phyloP scores from a whole-genome alignment of 805 yeast species.

The Myxozyma vanderwaltii region DNA sequence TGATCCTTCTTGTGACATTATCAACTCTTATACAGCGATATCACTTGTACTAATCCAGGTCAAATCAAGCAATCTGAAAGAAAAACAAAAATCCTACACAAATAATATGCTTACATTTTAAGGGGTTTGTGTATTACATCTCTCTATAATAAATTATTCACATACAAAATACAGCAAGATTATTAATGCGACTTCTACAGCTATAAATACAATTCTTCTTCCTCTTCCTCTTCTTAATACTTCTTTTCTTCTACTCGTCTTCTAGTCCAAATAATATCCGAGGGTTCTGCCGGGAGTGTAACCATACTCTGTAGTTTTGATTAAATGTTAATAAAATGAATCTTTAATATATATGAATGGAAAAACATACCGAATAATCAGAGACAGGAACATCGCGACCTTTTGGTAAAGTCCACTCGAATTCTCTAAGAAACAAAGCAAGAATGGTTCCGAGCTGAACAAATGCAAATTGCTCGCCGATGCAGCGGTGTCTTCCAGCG shows the following conservation, averaged over 20 bases:
- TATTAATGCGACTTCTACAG: too few relatives aligned
- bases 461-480: constrained; percentile 97
- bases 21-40: too few relatives aligned
- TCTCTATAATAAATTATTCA: too few relatives aligned
- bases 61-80: too few relatives aligned
- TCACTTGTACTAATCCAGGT: too few relatives aligned
- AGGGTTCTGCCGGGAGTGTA: constrained; percentile 78
- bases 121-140: too few relatives aligned
- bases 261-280: constrained; percentile 39
- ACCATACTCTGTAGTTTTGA: constrained; percentile 93
- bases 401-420: constrained; percentile 71
- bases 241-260: constrained; percentile 22
- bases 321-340: too few relatives aligned
- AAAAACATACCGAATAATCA: constrained; percentile 33
- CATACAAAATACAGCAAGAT: too few relatives aligned
- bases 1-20: constrained; percentile 4
- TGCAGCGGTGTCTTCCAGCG: constrained; percentile 99
- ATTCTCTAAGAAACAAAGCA: constrained; percentile 69
- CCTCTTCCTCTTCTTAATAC: background rate
- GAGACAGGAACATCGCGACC: constrained; percentile 43
- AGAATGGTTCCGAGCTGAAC: constrained; percentile 87
- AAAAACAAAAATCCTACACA: too few relatives aligned
- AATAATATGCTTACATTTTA: too few relatives aligned
- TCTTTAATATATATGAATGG: background rate
- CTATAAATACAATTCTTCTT: background rate